Base-by-base conservation (phyloP, 179 eudicot genomes). In the Corrigiola litoralis region DNA sequence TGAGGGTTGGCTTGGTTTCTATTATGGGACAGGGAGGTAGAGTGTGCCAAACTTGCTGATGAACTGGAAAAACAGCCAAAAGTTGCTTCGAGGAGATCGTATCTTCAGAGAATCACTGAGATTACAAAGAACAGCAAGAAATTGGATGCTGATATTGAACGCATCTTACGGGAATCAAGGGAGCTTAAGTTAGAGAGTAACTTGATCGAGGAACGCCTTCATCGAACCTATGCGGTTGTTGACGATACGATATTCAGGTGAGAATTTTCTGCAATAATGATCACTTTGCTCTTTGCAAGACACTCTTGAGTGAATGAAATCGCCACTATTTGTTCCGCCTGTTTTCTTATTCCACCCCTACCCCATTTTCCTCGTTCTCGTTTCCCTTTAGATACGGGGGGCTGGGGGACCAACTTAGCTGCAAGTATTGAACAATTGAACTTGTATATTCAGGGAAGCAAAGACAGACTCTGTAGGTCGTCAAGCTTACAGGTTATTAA, bases 101-200 rank as follows among this genome's bases (percentile, higher is more conserved):
- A 83, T 70, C 72, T 88, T 48, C 70, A 80, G 66, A 79, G 85
- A 66, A 71, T 88, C 59, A 72, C 74, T 10, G 84, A 88, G 74
- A 85, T 88, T 58, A 82, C 95, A 1, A 88, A 85, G 75, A 88
- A 85, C 76, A 84, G 89, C 73, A 63, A 84, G 71, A 88, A 88
- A 69, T 84, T 81, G 49, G 87, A 88, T 42, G 59, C 50, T 29
- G 95, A 88, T 71, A 73, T 82, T 24, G 85, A 88, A 34, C 69
- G 76, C 42, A 85, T 88, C 28, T 73, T 85, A 32, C 84, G 79
- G 66, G 91, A 88, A 1, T 81, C 95, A 4, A 74, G 91, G 77
- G 89, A 85, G 66, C 87, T 88, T 67, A 86, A 81, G 67, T 48
- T 83, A 56, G 95, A 87, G 80, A 85, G 88, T 63, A 87, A 87